Evolutionary conservation across 2,329 filamentous ascomycete genomes (phyloP), one percentile per base, ranked within the genome.

Genomic region (Ilyonectria mors-panacis): DNA sequence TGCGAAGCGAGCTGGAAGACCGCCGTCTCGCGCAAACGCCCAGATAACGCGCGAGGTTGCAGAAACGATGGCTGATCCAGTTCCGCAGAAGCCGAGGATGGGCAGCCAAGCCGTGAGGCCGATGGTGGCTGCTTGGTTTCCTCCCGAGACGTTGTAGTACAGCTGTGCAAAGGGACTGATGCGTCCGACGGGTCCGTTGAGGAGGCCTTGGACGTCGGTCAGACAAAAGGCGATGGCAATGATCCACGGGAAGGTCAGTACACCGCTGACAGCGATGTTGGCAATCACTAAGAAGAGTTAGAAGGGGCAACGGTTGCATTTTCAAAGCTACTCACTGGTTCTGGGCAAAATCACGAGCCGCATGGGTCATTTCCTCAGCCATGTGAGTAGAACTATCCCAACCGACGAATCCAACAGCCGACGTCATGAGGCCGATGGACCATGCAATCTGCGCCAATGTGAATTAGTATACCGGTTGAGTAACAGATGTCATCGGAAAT

Each of bases 351-450:
- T 65, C 63, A 15, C 56, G 51, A 17, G 63, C 39, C 2, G 63
- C 63, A 37, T 55, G 44, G 3, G 42, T 55, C 63, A 65, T 65
- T 15, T 65, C 63, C 30, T 65, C 63, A 2, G 63, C 56, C 63
- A 65, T 56, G 19, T 65, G 63, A 12, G 39, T 33, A 7, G 63
- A 61, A 23, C 63, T 65, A 21, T 65, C 63, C 57, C 63, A 65
- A 2, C 50, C 48, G 9, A 65, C 42, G n/a, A 60, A 65, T 10
- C 63, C 51, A 6, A 65, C 51, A 0, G 63, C 57, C 4, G 56
- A 55, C 4, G 63, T 48, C n/a, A 65, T 12, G 4, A 65, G n/a
- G 15, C 63, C 63, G 4, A 65, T 65, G 1, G 63, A 65, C 63
- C 57, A 65, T 3, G 45, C 50, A 21, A 65, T 33, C 63, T 65